Evolutionary conservation across 2,329 filamentous ascomycete genomes (phyloP).

Genomic region (Fusarium beomiforme): DNA sequence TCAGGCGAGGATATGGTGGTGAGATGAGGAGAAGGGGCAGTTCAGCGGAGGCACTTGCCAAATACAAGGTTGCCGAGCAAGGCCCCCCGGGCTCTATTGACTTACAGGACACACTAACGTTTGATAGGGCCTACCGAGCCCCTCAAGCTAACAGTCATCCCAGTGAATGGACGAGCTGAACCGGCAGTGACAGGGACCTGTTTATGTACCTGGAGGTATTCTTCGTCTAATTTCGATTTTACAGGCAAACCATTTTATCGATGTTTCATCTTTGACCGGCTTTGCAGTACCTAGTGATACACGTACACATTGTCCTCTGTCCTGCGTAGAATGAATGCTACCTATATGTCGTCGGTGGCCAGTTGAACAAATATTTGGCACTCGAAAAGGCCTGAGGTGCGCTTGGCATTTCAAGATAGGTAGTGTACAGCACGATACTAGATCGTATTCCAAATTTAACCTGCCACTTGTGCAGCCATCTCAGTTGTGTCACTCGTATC

Average conservation of each 20-base stretch:
- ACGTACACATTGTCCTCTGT: neutral
- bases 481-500: neutral
- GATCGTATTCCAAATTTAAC: constrained; percentile 27
- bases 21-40: constrained; percentile 21
- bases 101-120: constrained; percentile 13
- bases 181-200: constrained; percentile 16
- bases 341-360: neutral
- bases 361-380: neutral
- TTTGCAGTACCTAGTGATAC: constrained; percentile 8
- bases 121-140: constrained; percentile 36
- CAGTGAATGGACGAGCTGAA: constrained; percentile 15
- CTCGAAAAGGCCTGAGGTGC: neutral
- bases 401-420: neutral
- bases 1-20: constrained; percentile 24
- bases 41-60: constrained; percentile 7
- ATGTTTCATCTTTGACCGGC: constrained; percentile 23
- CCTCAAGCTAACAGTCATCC: constrained; percentile 13
- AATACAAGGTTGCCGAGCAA: constrained; percentile 12
- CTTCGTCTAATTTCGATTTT: neutral
- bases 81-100: constrained; percentile 29
- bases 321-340: constrained; percentile 6
- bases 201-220: constrained; percentile 22
- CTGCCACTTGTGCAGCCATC: constrained; percentile 23
- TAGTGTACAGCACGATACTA: neutral
- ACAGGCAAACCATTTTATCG: neutral